Evolutionary conservation across 2,329 filamentous ascomycete species (phyloP).

Genomic region (Apiospora sp.): DNA sequence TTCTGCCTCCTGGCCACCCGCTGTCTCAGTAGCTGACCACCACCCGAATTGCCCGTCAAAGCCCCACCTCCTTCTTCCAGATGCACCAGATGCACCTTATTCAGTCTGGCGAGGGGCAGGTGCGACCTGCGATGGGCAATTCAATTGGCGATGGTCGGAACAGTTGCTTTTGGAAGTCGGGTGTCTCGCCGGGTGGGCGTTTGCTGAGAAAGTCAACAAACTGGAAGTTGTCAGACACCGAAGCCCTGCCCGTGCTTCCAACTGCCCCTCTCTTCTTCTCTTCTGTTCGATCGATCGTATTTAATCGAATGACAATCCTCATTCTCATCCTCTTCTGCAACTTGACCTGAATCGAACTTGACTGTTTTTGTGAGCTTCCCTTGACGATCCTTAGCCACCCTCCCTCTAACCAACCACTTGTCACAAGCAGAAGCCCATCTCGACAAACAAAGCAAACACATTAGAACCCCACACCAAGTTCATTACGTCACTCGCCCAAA

Average conservation of each 20-base stretch:
- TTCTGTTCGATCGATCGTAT: constrained; percentile 1
- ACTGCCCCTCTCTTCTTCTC: neutral
- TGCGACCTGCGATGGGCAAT: constrained; percentile 13
- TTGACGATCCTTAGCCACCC: neutral
- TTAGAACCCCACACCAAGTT: neutral
- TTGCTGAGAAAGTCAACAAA: constrained; percentile 21
- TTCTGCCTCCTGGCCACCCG: neutral
- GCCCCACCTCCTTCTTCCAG: neutral
- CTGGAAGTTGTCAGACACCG: constrained; percentile 15
- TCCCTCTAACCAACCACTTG: neutral
- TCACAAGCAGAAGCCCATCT: neutral
- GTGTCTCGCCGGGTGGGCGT: constrained; percentile 6
- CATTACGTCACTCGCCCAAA: constrained; percentile 30
- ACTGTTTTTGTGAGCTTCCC: neutral
- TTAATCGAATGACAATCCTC: constrained; percentile 7
- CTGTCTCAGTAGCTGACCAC: constrained; percentile 15
- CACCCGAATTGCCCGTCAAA: constrained; percentile 5
- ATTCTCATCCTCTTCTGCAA: neutral
- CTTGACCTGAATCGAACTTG: constrained; percentile 14
- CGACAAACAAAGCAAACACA: neutral
- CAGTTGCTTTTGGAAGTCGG: neutral
- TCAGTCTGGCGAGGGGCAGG: neutral
- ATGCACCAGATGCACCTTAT: neutral
- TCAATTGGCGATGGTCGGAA: constrained; percentile 14
- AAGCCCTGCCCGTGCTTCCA: neutral